phyloP scores from a whole-genome alignment of 2,329 filamentous ascomycete species.

The Decorospora gaudefroyi region DNA sequence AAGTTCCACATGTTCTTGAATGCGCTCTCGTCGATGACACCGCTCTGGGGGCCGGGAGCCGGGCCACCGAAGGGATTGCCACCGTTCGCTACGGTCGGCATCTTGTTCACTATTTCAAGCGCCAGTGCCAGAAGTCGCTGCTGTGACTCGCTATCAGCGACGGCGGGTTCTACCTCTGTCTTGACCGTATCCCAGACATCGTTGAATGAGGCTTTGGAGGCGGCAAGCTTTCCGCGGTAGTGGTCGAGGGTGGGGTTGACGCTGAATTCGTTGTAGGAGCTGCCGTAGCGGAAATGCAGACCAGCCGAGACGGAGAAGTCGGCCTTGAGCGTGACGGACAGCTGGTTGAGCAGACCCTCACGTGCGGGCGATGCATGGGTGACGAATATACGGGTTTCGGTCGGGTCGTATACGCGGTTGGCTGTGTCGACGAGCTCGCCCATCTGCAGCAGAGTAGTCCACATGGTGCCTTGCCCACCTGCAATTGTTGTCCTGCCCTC shows the following conservation, averaged over 20 bases:
- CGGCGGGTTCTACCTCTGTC: slow-evolving; percentile 90
- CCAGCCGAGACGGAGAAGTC: slow-evolving; percentile 98
- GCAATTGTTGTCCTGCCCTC: slow-evolving; percentile 98
- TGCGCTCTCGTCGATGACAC: slow-evolving; percentile 94
- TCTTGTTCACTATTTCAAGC: slow-evolving; percentile 92
- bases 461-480: slow-evolving; percentile 98
- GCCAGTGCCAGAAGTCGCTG: slow-evolving; percentile 91
- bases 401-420: slow-evolving; percentile 96
- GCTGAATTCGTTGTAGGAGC: slow-evolving; percentile 99
- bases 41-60: slow-evolving; percentile 71
- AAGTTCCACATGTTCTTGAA: slow-evolving; percentile 99
- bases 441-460: slow-evolving; percentile 98
- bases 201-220: slow-evolving; percentile 97
- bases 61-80: slow-evolving; percentile 96
- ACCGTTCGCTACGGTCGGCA: slow-evolving; percentile 92
- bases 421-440: slow-evolving; percentile 97
- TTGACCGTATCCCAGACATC: slow-evolving; percentile 99
- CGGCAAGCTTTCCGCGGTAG: slow-evolving; percentile 96
- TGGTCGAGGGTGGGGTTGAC: slow-evolving; percentile 98
- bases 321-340: slow-evolving; percentile 94
- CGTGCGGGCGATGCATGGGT: slow-evolving; percentile 96
- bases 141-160: slow-evolving; percentile 90
- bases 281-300: slow-evolving; percentile 97
- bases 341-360: slow-evolving; percentile 94
- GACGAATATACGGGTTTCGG: slow-evolving; percentile 93